These are phyloP conservation scores for Mucor lusitanicus DNA, from an alignment of 371 early-diverging fungal genomes.

Conservation along the genomic window DNA sequence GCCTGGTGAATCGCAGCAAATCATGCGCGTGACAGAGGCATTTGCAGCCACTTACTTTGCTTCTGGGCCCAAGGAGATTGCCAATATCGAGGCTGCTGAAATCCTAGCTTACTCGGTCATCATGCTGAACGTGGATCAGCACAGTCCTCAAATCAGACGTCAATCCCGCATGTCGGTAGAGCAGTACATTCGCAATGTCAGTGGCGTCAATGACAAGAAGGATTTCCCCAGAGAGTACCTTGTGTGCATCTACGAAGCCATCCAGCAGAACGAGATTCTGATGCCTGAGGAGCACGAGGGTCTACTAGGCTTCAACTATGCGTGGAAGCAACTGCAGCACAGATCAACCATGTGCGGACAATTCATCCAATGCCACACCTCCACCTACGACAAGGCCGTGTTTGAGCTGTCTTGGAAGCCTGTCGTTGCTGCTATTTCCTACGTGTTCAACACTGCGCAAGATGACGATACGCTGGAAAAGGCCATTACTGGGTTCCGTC, in stretches of 20 bases:
- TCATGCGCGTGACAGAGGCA: conserved; percentile 87
- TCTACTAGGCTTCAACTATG: conserved; percentile 90
- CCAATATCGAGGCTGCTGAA: conserved; percentile 74
- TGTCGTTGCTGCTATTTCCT: conserved; percentile 68
- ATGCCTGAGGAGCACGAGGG: conserved; percentile 94
- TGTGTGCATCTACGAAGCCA: conserved; percentile 73
- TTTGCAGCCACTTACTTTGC: conserved; percentile 83
- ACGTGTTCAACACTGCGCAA: conserved; percentile 83
- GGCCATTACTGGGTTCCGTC: conserved; percentile 79
- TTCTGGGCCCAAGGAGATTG: conserved; percentile 64
- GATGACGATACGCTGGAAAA: conserved; percentile 79
- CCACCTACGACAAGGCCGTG: conserved; percentile 67
- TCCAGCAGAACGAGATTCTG: conserved; percentile 79
- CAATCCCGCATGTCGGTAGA: conserved; percentile 82
- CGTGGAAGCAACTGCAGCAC: conserved; percentile 87
- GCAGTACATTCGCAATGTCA: conserved; percentile 81
- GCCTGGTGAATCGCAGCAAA: conserved; percentile 95
- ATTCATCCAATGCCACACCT: conserved; percentile 51
- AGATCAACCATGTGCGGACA: conserved; percentile 53
- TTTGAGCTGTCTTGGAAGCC: conserved; percentile 65
- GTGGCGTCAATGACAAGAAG: conserved; percentile 74
- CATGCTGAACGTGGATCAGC: conserved; percentile 94
- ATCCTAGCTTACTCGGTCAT: conserved; percentile 88
- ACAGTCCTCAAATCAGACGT: conserved; percentile 80
- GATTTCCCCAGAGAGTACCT: conserved; percentile 78